Conservation (phyloP, 371 early-diverging fungal species). For the Mortierella sp. region DNA sequence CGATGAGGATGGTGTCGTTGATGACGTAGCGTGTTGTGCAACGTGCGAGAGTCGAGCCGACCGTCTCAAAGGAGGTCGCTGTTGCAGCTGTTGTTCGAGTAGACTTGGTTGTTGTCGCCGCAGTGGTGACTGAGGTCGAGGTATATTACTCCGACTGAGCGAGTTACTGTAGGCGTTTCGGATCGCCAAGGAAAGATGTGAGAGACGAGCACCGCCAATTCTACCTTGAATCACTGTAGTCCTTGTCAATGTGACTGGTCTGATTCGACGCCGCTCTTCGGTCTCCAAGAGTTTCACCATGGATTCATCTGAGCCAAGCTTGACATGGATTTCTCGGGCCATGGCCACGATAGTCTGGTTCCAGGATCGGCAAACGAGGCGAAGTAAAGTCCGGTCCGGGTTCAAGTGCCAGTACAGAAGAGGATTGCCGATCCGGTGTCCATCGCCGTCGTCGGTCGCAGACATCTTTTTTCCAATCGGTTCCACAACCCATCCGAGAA, state of each 20-base stretch:
- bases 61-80: conserved; percentile 12
- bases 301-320: conserved; percentile 27
- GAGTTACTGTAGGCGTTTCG: neutral
- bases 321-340: conserved; percentile 31
- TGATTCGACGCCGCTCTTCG: neutral
- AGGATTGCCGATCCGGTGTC: conserved; percentile 15
- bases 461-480: conserved; percentile 3
- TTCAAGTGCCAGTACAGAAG: conserved; percentile 26
- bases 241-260: neutral
- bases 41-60: conserved; percentile 21
- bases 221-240: neutral
- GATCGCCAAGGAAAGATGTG: neutral
- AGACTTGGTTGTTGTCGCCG: neutral
- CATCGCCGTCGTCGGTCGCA: conserved; percentile 28
- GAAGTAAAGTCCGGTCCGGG: conserved; percentile 15
- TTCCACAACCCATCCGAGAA: conserved; percentile 20
- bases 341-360: conserved; percentile 31
- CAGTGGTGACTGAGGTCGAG: neutral
- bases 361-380: conserved; percentile 35
- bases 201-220: neutral
- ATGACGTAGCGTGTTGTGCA: neutral
- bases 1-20: neutral
- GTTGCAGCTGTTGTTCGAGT: neutral
- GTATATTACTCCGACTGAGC: neutral
- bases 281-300: conserved; percentile 6